Conservation (phyloP, 805 yeast species). For the Yarrowia keelungensis region DNA sequence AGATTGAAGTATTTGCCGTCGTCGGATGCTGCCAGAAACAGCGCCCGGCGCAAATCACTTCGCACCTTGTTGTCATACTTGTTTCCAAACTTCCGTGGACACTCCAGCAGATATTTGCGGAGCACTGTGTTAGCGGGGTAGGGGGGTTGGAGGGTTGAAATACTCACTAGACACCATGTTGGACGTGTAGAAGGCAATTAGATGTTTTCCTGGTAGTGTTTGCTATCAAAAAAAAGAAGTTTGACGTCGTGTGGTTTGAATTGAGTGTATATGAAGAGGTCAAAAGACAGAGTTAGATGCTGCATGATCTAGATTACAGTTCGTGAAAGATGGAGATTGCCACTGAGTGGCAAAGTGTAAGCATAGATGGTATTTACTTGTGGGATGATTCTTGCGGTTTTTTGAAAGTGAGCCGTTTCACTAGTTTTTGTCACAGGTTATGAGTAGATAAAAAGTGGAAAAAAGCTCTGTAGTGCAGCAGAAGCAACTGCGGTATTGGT, state of each 20-base stretch:
- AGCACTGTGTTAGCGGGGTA: constrained; percentile 35
- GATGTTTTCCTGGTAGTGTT: neutral
- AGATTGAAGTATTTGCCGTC: constrained; percentile 53
- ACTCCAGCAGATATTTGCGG: constrained; percentile 45
- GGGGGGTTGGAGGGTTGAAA: neutral
- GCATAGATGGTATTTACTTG: too few relatives aligned
- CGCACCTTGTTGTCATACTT: constrained; percentile 46
- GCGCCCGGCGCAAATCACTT: constrained; percentile 50
- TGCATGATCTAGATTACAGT: constrained; percentile 21
- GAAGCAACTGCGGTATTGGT: too few relatives aligned
- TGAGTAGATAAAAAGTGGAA: too few relatives aligned
- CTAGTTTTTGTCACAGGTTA: too few relatives aligned
- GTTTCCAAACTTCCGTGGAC: constrained; percentile 47
- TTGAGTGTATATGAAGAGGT: neutral
- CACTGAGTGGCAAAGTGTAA: too few relatives aligned
- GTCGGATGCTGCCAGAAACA: constrained; percentile 55
- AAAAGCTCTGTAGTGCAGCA: too few relatives aligned
- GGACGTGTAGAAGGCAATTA: neutral
- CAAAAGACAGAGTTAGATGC: constrained; percentile 6
- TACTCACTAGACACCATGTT: constrained; percentile 36
- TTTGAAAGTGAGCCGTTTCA: too few relatives aligned
- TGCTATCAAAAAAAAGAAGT: neutral
- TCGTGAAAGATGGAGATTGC: neutral
- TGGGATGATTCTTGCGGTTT: too few relatives aligned
- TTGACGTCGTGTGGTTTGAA: neutral